Conservation (phyloP, 2,329 filamentous ascomycete genomes). For the Aspergillus ochraceoroseus region DNA sequence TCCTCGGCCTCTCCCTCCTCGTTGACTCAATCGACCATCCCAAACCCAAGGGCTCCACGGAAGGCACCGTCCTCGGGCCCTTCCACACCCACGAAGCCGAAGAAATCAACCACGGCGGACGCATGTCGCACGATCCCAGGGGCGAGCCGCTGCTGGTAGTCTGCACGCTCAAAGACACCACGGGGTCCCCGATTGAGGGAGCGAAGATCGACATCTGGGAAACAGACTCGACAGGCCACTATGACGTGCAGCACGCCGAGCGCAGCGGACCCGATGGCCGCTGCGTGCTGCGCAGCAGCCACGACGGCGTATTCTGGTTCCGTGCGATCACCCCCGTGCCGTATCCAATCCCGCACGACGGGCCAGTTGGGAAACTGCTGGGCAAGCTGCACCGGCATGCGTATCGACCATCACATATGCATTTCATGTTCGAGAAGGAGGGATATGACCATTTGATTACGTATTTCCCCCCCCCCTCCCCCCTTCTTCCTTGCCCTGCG, state of each 20-base stretch:
- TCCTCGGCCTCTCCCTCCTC: slow-evolving; percentile 71
- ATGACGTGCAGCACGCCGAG: slow-evolving; percentile 72
- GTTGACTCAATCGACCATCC: slow-evolving; percentile 81
- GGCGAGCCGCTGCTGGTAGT: slow-evolving; percentile 67
- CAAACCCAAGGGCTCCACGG: slow-evolving; percentile 64
- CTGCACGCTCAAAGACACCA: slow-evolving; percentile 65
- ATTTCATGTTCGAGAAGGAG: slow-evolving; percentile 81
- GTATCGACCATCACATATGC: slow-evolving; percentile 72
- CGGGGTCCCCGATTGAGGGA: slow-evolving; percentile 57
- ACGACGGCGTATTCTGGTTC: slow-evolving; percentile 76
- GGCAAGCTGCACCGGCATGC: slow-evolving; percentile 64
- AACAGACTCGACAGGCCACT: slow-evolving; percentile 72
- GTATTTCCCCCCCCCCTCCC: slow-evolving; percentile 48
- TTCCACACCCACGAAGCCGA: slow-evolving; percentile 78
- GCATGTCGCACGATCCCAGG: slow-evolving; percentile 63
- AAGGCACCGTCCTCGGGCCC: slow-evolving; percentile 74
- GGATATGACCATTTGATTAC: slow-evolving; percentile 78
- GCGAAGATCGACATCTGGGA: slow-evolving; percentile 82
- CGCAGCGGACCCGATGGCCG: slow-evolving; percentile 64
- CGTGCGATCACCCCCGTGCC: slow-evolving; percentile 76
- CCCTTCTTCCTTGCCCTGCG: not conserved
- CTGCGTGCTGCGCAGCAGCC: slow-evolving; percentile 64
- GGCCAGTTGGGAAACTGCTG: slow-evolving; percentile 71
- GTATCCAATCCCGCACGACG: slow-evolving; percentile 80
- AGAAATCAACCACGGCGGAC: slow-evolving; percentile 49